Base-by-base conservation (phyloP, 257 asterid genomes). In the Petrea volubilis region DNA sequence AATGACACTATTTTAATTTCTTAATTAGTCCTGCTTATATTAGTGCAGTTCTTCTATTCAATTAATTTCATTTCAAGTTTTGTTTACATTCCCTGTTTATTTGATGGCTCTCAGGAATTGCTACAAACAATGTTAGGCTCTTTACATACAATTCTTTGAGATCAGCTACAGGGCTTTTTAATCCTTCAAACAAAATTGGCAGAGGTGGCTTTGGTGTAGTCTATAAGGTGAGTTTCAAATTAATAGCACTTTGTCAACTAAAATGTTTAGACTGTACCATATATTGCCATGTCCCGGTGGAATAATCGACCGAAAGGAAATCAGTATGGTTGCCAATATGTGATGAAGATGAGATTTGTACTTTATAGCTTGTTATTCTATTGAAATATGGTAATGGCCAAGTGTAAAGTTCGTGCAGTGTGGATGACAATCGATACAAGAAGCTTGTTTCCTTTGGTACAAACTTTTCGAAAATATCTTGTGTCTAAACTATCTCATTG, bases 201-300 rank as follows among this genome's bases (percentile, higher is more conserved):
- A 69, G 87, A 63, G 98, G 98, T 31, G 98, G 98, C 33, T 92
- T 78, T 56, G 98, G 98, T 33, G 86, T 83, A 24, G 98, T 92
- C 27, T 78, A 88, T 62, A 85, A 83, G 89, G 98, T 85, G 41
- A 74, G 58, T 70, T 67, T 57, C 13, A 13, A 27, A 9, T 31
- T 52, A 51, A 20, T 38, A 13, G n/a, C n/a, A n/a, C n/a, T n/a
- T n/a, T n/a, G n/a, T n/a, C n/a, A n/a, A n/a, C n/a, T n/a, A n/a
- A n/a, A n/a, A n/a, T n/a, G n/a, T n/a, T n/a, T n/a, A n/a, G n/a
- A n/a, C n/a, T n/a, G n/a, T n/a, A n/a, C n/a, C n/a, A n/a, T n/a
- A n/a, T n/a, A n/a, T n/a, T n/a, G n/a, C n/a, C n/a, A n/a, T n/a
- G n/a, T n/a, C n/a, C n/a, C n/a, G n/a, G n/a, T n/a, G n/a, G n/a